A percentile compares a stretch with the other conserved stretches of the same genome.
Conservation (phyloP, 768 basidiomycete species). For the Tephrocybe sp. region DNA sequence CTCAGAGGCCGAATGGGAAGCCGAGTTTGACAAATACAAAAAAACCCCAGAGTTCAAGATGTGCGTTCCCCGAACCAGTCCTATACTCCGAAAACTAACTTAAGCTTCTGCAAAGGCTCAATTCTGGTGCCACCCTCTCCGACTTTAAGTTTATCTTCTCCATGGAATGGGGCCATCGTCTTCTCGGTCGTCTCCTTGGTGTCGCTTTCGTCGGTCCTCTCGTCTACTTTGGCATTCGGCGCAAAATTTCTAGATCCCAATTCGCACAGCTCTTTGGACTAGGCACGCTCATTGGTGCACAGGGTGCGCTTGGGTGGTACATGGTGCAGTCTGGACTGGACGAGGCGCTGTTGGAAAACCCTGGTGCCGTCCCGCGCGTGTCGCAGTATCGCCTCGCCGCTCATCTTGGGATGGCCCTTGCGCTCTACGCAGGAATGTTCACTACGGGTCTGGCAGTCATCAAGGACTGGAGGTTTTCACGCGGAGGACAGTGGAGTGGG, state of each 20-base stretch:
- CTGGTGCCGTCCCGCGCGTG: conserved; percentile 88
- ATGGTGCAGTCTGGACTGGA: conserved; percentile 98
- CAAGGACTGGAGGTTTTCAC: conserved; percentile 77
- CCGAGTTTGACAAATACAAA: conserved; percentile 93
- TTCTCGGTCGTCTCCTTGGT: conserved; percentile 87
- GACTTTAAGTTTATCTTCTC: conserved; percentile 97
- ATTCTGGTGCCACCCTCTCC: conserved; percentile 81
- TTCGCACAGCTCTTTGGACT: conserved; percentile 68
- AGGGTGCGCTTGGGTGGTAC: conserved; percentile 96
- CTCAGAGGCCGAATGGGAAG: conserved; percentile 72
- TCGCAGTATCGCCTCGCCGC: conserved; percentile 96
- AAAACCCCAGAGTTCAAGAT: conserved; percentile 93
- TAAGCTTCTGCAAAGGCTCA: conserved; percentile 54
- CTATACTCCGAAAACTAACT: neutral
- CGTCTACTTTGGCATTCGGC: conserved; percentile 73
- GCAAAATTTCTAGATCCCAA: conserved; percentile 64
- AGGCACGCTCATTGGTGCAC: conserved; percentile 81
- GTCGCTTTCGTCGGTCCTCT: conserved; percentile 83
- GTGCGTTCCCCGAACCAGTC: conserved; percentile 46
- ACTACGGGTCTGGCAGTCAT: conserved; percentile 71
- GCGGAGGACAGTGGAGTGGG: conserved; percentile 59
- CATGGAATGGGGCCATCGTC: conserved; percentile 97
- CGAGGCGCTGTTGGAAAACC: conserved; percentile 73
- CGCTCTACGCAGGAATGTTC: conserved; percentile 94
- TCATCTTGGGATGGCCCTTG: conserved; percentile 88